Conservation (phyloP, 2,329 filamentous ascomycete genomes). For the Pseudogymnoascus sp. region DNA sequence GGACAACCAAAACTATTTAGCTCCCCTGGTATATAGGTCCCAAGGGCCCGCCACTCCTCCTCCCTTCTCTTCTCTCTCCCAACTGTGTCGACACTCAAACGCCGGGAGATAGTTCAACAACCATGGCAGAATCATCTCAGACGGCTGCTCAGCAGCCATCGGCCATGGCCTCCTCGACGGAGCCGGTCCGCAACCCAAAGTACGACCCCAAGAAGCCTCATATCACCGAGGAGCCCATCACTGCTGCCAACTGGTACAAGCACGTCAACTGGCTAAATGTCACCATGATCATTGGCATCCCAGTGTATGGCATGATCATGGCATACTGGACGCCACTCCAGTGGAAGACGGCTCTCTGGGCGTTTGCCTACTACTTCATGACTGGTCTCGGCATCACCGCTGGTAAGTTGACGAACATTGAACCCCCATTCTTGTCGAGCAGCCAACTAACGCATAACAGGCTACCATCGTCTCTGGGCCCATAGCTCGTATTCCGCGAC, state of each 20-base stretch:
- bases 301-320: conserved; percentile 63
- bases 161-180: conserved; percentile 22
- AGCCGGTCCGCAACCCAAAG: conserved; percentile 31
- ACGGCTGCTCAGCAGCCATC: conserved; percentile 19
- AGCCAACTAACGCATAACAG: conserved; percentile 29
- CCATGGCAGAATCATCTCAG: conserved; percentile 13
- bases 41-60: background rate
- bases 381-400: conserved; percentile 74
- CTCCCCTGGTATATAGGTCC: conserved; percentile 8
- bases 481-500: conserved; percentile 76
- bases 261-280: conserved; percentile 94
- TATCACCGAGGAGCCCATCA: conserved; percentile 77
- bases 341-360: conserved; percentile 63
- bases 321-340: conserved; percentile 72
- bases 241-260: conserved; percentile 77
- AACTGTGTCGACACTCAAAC: background rate
- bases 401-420: conserved; percentile 41
- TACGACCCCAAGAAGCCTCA: conserved; percentile 64
- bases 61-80: background rate
- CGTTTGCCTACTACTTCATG: conserved; percentile 75
- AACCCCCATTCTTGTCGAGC: background rate
- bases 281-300: conserved; percentile 69
- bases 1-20: background rate
- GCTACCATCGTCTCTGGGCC: conserved; percentile 79
- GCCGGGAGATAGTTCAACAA: background rate